Base-by-base conservation (phyloP, 257 asterid species). In the Eustoma russellianum region DNA sequence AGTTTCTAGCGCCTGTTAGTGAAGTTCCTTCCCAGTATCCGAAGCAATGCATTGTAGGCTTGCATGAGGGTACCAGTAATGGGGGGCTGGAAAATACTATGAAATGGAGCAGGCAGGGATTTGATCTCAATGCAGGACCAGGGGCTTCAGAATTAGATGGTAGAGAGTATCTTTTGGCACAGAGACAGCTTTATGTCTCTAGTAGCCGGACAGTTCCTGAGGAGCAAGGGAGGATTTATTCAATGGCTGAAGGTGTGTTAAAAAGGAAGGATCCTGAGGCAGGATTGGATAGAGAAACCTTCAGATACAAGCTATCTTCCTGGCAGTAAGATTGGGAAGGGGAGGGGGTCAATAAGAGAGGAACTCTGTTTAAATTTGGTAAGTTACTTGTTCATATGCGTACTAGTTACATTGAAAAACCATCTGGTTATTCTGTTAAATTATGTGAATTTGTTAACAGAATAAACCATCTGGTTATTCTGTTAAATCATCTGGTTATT, bases 121-220 rank as follows among this genome's bases (percentile, higher is more conserved):
- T 90, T 43, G 98, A 90, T 68, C 93, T 90, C 24, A 90, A 90
- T 78, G 70, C 86, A 0, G 98, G 95, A 53, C 91, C 91, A 51
- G 88, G 94, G 53, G 62, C 69, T 14, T 49, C 68, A n/a, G 96
- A 90, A 48, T 62, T 67, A 62, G 94, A 81, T 35, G 70, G 63
- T 57, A 79, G 78, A 66, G 86, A 81, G 63, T 92, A 77, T 56
- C 64, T 64, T 19, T 48, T 69, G 55, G 60, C 77, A 17, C 80
- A 92, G 2, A 66, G 74, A 58, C 94, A 67, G 70, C 81, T 74
- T 64, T 66, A 79, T 54, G 66, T 76, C 67, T 63, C 74, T 62
- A 74, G 80, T 62, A 73, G 83, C 48, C 95, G 81, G 56, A 71
- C 77, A 2, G 64, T 68, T 19, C 66, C 80, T 5, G 95, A 86